Evolutionary conservation across 306 rosid genomes (phyloP).

Genomic region (Dryas drummondii): DNA sequence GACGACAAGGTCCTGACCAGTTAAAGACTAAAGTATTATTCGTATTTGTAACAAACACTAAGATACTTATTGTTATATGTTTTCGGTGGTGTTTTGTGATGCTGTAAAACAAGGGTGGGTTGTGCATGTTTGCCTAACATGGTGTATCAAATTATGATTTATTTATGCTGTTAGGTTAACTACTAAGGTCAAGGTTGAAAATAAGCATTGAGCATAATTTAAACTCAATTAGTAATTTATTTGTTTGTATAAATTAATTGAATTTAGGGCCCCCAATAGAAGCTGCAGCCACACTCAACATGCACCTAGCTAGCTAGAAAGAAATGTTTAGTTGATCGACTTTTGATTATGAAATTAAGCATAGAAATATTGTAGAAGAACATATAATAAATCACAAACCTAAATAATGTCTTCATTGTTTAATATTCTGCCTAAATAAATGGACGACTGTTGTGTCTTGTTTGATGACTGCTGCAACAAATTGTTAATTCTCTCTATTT

Average conservation of each 20-base stretch:
- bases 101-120: background rate
- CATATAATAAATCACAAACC: no score
- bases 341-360: background rate
- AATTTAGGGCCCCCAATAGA: background rate
- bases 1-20: no score
- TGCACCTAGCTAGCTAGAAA: no score
- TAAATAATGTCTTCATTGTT: background rate
- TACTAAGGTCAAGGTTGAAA: slow-evolving; percentile 10
- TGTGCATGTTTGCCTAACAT: background rate
- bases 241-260: no score
- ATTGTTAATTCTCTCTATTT: background rate
- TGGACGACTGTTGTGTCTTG: background rate
- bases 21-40: no score
- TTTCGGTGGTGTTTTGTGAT: background rate
- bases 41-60: no score
- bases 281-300: background rate
- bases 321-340: background rate
- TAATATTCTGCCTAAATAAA: background rate
- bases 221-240: no score
- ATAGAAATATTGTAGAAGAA: no score
- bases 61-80: no score
- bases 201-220: background rate
- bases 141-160: background rate
- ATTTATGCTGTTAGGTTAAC: background rate
- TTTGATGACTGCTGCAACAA: no score